These are phyloP conservation scores for Schizophyllum commune DNA, from an alignment of 1,284 basidiomycete species.

Conservation along the genomic window DNA sequence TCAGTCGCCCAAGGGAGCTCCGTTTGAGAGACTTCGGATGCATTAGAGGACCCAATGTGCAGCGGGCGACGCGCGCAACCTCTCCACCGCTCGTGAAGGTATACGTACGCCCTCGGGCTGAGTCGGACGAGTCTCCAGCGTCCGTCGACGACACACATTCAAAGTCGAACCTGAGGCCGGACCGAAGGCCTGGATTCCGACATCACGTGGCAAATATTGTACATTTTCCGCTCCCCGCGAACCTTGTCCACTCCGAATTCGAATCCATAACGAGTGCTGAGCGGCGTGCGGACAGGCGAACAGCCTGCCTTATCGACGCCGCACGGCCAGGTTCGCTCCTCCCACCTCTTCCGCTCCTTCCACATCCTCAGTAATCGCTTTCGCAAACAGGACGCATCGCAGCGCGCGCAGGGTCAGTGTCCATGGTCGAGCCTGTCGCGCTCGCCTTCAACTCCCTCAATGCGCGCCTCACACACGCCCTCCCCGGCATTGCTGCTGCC, in stretches of 20 bases:
- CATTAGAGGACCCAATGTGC: too few species aligned
- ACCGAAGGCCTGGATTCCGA: background rate
- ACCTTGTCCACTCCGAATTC: background rate
- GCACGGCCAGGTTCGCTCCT: background rate
- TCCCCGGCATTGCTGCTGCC: slow-evolving; percentile 18
- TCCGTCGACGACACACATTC: background rate
- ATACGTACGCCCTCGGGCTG: background rate
- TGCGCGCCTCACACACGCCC: slow-evolving; percentile 32
- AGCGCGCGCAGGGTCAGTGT: slow-evolving; percentile 9
- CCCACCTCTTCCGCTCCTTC: background rate
- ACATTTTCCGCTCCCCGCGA: background rate
- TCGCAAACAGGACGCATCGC: background rate
- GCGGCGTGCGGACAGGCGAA: background rate
- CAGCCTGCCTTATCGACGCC: background rate
- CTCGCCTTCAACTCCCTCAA: slow-evolving; percentile 43
- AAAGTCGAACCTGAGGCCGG: background rate
- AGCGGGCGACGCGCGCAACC: too few species aligned
- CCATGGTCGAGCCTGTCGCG: slow-evolving; percentile 48
- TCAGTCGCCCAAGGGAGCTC: too few species aligned
- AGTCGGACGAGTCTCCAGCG: background rate
- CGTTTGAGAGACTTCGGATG: too few species aligned
- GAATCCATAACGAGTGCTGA: background rate
- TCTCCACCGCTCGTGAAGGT: too few species aligned
- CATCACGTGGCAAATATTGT: background rate
- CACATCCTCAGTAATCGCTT: background rate